phyloP scores from a whole-genome alignment of 169 alveolate species.

The Cryptosporidium tyzzeri region DNA sequence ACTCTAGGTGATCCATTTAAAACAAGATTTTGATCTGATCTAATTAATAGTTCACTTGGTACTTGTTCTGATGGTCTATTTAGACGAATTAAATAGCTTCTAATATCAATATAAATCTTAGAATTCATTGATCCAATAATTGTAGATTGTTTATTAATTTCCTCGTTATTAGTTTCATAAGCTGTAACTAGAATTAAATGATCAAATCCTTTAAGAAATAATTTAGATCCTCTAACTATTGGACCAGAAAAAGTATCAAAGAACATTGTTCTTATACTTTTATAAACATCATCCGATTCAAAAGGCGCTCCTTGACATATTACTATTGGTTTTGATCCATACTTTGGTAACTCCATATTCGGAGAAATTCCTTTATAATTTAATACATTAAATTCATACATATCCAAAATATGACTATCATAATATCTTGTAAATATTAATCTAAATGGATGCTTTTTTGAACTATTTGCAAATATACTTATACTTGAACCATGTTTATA shows the following conservation, averaged over 20 bases:
- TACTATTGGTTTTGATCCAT: conserved; percentile 64
- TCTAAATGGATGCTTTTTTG: conserved; percentile 66
- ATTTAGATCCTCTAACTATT: conserved; percentile 53
- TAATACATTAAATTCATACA: conserved; percentile 66
- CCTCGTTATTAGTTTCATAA: conserved; percentile 14
- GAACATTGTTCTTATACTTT: conserved; percentile 43
- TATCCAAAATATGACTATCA: conserved; percentile 61
- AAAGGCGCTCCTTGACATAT: conserved; percentile 75
- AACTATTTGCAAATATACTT: conserved; percentile 72
- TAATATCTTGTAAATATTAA: conserved; percentile 57
- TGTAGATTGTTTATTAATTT: background rate
- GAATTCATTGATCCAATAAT: conserved; percentile 19
- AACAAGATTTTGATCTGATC: conserved; percentile 22
- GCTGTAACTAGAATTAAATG: conserved; percentile 56
- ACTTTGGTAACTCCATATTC: conserved; percentile 44
- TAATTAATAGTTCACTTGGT: background rate
- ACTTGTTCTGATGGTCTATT: conserved; percentile 12
- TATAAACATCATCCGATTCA: conserved; percentile 54
- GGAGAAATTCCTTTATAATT: conserved; percentile 31
- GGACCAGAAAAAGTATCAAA: conserved; percentile 68
- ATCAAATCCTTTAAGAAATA: conserved; percentile 60
- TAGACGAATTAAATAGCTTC: conserved; percentile 31
- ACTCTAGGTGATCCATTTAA: conserved; percentile 46
- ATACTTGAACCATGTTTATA: conserved; percentile 64
- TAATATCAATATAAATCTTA: conserved; percentile 37